Evolutionary conservation across 2,329 filamentous ascomycete species (phyloP), one percentile per base, ranked within the genome.

Genomic region (Alternaria consortialis): DNA sequence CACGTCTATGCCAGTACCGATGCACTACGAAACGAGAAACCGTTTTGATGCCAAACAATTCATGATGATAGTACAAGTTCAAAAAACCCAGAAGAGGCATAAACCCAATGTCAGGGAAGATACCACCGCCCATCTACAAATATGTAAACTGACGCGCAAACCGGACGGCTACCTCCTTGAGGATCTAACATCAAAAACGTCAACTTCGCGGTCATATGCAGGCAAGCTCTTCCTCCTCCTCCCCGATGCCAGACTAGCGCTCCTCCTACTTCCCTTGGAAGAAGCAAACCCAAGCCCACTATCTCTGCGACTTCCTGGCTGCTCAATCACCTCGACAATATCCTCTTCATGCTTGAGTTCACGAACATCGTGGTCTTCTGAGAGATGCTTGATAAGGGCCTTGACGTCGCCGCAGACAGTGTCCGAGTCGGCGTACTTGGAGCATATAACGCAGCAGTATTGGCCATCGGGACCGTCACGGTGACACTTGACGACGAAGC

Each of bases 401-500:
- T 76, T 78, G 1, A 78, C 76, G 47, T 78, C 76, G 8, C 76
- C 75, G 52, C 76, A 78, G 0, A 78, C 67, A 0, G 76, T 76
- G n/a, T 77, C 70, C 4, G 68, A 64, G 20, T 63, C 63, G 0
- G 53, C 61, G 32, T 67, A 62, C 39, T 63, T 62, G n/a, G 71
- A 70, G 53, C 76, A 78, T 1, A 78, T 63, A 7, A 78, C 72
- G 36, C 76, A 78, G 3, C 70, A 67, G 57, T 77, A 78, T 23
- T 75, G 75, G 11, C 70, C 74, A 47, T 78, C 74, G 3, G 68
- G 68, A 11, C 72, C 68, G 12, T 68, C 66, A 4, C 75, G 72
- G 52, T 78, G 76, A 37, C 76, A 76, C 43, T 78, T 78, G 15
- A 77, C 75, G 1, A 77, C 73, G 34, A 77, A 78, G n/a, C 76